Evolutionary conservation across 768 basidiomycete species (phyloP).

Genomic region (Terana coerulea): DNA sequence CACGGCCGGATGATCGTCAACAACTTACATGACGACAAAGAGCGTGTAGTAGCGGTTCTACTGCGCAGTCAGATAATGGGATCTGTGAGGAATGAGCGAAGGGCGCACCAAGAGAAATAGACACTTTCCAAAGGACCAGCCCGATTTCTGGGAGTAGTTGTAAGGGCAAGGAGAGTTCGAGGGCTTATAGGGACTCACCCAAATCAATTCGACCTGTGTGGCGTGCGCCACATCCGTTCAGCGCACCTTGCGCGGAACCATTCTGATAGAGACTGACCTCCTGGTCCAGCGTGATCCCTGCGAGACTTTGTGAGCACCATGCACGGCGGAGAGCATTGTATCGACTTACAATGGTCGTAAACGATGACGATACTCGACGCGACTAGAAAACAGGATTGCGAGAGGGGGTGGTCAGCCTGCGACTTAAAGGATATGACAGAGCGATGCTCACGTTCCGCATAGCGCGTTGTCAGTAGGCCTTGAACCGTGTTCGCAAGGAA

Average conservation of each 20-base stretch:
- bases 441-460: slow-evolving; percentile 3
- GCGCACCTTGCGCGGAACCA: no score
- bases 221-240: no score
- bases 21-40: slow-evolving; percentile 48
- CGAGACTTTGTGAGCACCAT: neutral
- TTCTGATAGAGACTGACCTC: no score
- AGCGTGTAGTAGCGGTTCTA: slow-evolving; percentile 63
- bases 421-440: no score
- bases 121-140: slow-evolving; percentile 53
- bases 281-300: slow-evolving; percentile 49
- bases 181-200: no score
- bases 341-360: slow-evolving; percentile 49
- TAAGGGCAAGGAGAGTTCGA: no score
- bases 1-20: no score
- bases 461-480: slow-evolving; percentile 1
- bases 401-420: neutral
- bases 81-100: no score
- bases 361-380: slow-evolving; percentile 48
- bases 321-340: no score
- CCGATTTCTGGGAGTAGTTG: slow-evolving; percentile 37
- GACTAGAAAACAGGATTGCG: slow-evolving; percentile 35
- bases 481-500: no score
- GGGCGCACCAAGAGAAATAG: slow-evolving; percentile 51
- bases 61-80: no score
- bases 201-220: slow-evolving; percentile 55